phyloP scores from a whole-genome alignment of 2,329 filamentous ascomycete species.

The Orbilia brochopaga region DNA sequence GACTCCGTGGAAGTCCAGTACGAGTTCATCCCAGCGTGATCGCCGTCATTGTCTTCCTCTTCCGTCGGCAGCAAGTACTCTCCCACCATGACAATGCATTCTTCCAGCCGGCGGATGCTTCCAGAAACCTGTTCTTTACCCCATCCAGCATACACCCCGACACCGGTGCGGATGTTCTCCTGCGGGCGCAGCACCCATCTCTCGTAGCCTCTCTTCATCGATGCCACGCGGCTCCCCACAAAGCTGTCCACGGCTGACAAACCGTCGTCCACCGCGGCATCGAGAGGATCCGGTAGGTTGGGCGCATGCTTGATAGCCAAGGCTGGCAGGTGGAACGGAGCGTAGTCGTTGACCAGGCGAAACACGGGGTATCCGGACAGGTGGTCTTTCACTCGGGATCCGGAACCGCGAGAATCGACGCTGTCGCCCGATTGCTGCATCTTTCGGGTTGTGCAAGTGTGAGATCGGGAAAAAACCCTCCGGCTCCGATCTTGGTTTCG shows the following conservation, averaged over 20 bases:
- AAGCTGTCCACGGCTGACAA: constrained; percentile 39
- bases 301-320: constrained; percentile 28
- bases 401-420: constrained; percentile 20
- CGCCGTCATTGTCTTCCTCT: constrained; percentile 35
- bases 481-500: too few species aligned
- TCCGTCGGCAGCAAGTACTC: constrained; percentile 36
- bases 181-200: constrained; percentile 31
- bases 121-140: constrained; percentile 36
- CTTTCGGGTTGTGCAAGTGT: too few species aligned
- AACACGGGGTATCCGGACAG: constrained; percentile 39
- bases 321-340: constrained; percentile 41
- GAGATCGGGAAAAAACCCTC: too few species aligned
- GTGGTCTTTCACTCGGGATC: constrained; percentile 36
- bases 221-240: constrained; percentile 23
- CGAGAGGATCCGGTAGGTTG: constrained; percentile 38
- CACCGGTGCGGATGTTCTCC: constrained; percentile 44
- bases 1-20: constrained; percentile 47
- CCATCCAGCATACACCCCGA: constrained; percentile 42
- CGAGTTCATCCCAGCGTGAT: constrained; percentile 41
- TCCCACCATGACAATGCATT: constrained; percentile 37
- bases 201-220: constrained; percentile 36
- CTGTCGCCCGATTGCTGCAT: constrained; percentile 36
- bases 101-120: constrained; percentile 30
- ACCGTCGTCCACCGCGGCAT: constrained; percentile 29
- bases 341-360: constrained; percentile 33